Percentiles rank a stretch among this genome's conserved stretches.
Conservation (phyloP, 2,329 filamentous ascomycete genomes). For the Pseudonectria foliicola region DNA sequence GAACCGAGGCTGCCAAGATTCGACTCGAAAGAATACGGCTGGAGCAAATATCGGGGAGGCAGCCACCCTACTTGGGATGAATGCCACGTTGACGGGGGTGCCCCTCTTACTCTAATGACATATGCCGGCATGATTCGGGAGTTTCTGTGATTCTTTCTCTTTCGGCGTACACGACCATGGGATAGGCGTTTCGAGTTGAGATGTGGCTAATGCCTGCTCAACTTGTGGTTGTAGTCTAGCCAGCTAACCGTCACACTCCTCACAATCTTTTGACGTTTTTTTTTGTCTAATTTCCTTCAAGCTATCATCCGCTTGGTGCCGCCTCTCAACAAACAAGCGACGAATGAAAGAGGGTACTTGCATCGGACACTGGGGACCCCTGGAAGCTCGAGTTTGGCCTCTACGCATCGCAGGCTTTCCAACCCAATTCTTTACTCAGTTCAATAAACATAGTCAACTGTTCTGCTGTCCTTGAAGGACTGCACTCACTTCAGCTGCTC, state of each 20-base stretch:
- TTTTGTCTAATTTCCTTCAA: constrained; percentile 12
- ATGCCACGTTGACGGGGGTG: constrained; percentile 5
- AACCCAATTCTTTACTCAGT: constrained; percentile 21
- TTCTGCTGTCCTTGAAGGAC: constrained; percentile 13
- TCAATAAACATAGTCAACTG: constrained; percentile 26
- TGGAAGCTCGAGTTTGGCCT: constrained; percentile 11
- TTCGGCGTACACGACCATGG: constrained; percentile 18
- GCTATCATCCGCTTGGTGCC: constrained; percentile 14
- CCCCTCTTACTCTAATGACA: constrained; percentile 20
- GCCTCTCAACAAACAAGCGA: constrained; percentile 15
- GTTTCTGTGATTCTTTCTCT: constrained; percentile 16
- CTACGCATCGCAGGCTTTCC: constrained; percentile 17
- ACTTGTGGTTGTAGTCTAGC: constrained; percentile 25
- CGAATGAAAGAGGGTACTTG: constrained; percentile 15
- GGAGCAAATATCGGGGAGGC: constrained; percentile 29
- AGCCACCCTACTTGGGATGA: constrained; percentile 21
- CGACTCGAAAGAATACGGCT: constrained; percentile 43
- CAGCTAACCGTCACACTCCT: constrained; percentile 18
- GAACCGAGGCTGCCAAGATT: constrained; percentile 61
- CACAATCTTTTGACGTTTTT: constrained; percentile 9
- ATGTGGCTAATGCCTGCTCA: constrained; percentile 14
- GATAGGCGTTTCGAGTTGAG: constrained; percentile 11
- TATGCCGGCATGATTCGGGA: constrained; percentile 27
- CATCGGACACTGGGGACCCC: constrained; percentile 11
- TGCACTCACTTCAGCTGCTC: neutral